phyloP scores from a whole-genome alignment of 2,329 filamentous ascomycete genomes.

The Cladosporium sp. region DNA sequence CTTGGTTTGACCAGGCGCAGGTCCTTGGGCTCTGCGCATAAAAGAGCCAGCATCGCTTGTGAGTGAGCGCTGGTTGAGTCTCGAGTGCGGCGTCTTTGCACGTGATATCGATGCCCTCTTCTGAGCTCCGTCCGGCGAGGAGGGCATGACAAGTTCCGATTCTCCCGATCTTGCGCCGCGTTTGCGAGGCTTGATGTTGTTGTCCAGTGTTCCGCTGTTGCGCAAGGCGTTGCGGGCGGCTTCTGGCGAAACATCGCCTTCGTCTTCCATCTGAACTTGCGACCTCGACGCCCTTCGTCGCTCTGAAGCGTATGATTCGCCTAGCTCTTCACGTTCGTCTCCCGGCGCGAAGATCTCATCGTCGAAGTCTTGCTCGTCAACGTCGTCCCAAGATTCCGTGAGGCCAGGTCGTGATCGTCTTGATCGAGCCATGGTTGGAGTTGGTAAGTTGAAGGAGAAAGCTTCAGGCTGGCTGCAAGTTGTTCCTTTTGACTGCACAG shows the following conservation, averaged over 20 bases:
- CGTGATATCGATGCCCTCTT: conserved; percentile 26
- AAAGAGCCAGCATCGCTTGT: conserved; percentile 36
- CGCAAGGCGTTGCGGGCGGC: conserved; percentile 19
- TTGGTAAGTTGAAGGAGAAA: neutral
- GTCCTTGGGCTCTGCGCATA: conserved; percentile 23
- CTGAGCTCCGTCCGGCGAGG: conserved; percentile 33
- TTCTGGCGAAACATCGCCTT: conserved; percentile 12
- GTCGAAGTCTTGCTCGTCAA: conserved; percentile 32
- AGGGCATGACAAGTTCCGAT: conserved; percentile 49
- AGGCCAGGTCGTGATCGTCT: conserved; percentile 30
- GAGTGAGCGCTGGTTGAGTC: conserved; percentile 35
- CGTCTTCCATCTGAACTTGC: conserved; percentile 1
- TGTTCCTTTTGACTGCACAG: neutral
- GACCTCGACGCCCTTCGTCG: conserved; percentile 1
- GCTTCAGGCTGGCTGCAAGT: neutral
- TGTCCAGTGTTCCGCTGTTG: conserved; percentile 23
- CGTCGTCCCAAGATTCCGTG: conserved; percentile 40
- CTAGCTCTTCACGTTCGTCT: conserved; percentile 34
- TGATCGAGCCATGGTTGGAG: conserved; percentile 27
- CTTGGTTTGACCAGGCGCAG: conserved; percentile 26
- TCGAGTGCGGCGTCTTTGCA: conserved; percentile 32
- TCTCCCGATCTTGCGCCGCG: conserved; percentile 8
- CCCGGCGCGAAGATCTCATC: conserved; percentile 32
- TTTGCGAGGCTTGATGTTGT: conserved; percentile 17
- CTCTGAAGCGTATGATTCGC: conserved; percentile 27